Evolutionary conservation across 2,329 filamentous ascomycete species (phyloP).

Genomic region (Cytospora piceae): DNA sequence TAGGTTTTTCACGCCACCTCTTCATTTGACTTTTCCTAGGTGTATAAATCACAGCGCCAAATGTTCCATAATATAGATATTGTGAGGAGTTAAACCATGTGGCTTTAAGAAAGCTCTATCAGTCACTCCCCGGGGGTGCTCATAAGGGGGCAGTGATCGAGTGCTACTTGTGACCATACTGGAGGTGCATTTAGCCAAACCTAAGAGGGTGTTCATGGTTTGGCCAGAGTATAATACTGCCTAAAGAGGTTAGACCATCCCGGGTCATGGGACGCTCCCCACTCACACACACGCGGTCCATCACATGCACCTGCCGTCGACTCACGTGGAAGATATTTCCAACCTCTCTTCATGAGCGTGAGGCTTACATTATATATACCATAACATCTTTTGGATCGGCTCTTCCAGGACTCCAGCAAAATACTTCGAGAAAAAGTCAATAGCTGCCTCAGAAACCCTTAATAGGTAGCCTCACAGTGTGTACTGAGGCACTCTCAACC

Average conservation of each 20-base stretch:
- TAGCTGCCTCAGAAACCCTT: not conserved
- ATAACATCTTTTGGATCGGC: not conserved
- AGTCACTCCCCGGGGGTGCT: too few species aligned
- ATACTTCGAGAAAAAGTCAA: not conserved
- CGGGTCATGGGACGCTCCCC: conserved; percentile 26
- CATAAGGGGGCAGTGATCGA: too few species aligned
- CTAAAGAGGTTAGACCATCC: conserved; percentile 19
- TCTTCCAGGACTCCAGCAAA: too few species aligned
- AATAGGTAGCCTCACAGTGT: not conserved
- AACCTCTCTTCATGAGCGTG: not conserved
- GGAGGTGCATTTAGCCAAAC: not conserved
- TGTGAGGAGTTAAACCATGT: too few species aligned
- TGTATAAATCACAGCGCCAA: too few species aligned
- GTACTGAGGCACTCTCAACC: not conserved
- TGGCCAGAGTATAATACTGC: not conserved
- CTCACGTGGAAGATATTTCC: conserved; percentile 11
- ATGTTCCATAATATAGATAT: too few species aligned
- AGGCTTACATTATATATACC: not conserved
- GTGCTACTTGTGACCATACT: too few species aligned
- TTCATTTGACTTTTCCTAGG: too few species aligned
- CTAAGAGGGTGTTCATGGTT: not conserved
- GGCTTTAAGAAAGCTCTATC: too few species aligned
- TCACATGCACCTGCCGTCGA: conserved; percentile 10
- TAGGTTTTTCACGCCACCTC: too few species aligned
- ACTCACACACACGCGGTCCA: conserved; percentile 9